Percentiles rank a stretch among this genome's conserved stretches.
Evolutionary conservation across 1,139 yeast genomes (phyloP).

Genomic region (Yamadazyma siamensis): DNA sequence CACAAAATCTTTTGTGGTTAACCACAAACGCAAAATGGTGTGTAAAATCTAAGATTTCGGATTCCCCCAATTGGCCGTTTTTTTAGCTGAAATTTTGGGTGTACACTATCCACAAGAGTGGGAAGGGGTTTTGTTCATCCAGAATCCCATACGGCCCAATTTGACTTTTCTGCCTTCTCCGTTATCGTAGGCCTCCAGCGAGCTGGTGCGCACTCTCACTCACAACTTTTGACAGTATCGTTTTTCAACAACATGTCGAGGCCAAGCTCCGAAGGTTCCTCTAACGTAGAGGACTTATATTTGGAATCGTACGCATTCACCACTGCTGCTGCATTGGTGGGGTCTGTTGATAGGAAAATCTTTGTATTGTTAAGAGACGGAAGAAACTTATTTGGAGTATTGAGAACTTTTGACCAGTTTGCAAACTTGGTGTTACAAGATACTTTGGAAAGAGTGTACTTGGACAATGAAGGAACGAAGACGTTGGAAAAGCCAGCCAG

Average conservation of each 20-base stretch:
- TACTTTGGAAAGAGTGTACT: conserved; percentile 80
- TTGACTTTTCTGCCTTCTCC: no score
- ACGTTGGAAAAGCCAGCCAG: conserved; percentile 29
- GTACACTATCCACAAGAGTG: no score
- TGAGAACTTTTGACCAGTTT: conserved; percentile 94
- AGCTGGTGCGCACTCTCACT: no score
- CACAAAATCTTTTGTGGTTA: no score
- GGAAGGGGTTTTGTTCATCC: no score
- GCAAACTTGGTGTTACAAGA: conserved; percentile 92
- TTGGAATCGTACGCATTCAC: conserved; percentile 82
- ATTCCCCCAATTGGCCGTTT: no score
- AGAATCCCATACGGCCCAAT: no score
- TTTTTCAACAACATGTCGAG: conserved; percentile 1
- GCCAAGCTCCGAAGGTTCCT: conserved; percentile 6
- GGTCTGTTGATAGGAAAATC: conserved; percentile 86
- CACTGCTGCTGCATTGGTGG: conserved; percentile 94
- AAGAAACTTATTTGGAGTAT: conserved; percentile 79
- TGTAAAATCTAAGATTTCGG: no score
- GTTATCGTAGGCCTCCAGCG: no score
- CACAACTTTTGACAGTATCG: no score
- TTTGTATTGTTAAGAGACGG: conserved; percentile 90
- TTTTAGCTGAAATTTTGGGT: no score
- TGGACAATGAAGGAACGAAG: conserved; percentile 28
- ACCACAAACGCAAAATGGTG: no score
- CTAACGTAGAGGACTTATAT: conserved; percentile 48